Conservation (phyloP, 2,329 filamentous ascomycete genomes). For the Colletotrichum destructivum region DNA sequence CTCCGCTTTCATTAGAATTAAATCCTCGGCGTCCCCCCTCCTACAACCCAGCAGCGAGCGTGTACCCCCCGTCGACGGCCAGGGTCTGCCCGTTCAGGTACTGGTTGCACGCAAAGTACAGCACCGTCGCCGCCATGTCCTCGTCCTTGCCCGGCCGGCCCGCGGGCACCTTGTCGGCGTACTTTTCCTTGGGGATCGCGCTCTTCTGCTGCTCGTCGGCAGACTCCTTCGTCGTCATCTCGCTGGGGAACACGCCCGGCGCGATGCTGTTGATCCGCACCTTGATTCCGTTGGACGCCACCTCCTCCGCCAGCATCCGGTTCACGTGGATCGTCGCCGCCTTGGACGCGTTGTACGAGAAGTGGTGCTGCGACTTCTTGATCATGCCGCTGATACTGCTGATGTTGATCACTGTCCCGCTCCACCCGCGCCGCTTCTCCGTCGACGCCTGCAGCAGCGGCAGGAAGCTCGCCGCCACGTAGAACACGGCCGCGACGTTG, state of each 20-base stretch:
- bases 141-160: constrained; percentile 77
- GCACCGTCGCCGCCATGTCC: constrained; percentile 78
- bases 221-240: constrained; percentile 73
- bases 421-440: constrained; percentile 61
- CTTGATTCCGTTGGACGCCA: constrained; percentile 72
- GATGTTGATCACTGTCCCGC: constrained; percentile 77
- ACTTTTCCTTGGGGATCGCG: constrained; percentile 69
- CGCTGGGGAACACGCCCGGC: constrained; percentile 79
- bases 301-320: constrained; percentile 74
- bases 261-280: constrained; percentile 81
- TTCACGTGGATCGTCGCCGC: constrained; percentile 76
- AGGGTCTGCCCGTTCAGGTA: constrained; percentile 61
- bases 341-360: constrained; percentile 75
- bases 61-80: constrained; percentile 62
- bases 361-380: constrained; percentile 76
- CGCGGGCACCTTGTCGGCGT: constrained; percentile 74
- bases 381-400: constrained; percentile 77
- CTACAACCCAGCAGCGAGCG: constrained; percentile 55
- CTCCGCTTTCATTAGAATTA: too few species aligned
- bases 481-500: constrained; percentile 81
- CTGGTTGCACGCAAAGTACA: constrained; percentile 66
- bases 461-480: constrained; percentile 74
- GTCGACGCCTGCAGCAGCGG: constrained; percentile 71
- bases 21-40: too few species aligned
- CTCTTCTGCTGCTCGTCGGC: constrained; percentile 70